A percentile compares a stretch with the other conserved stretches of the same genome.
Conservation (phyloP, 345 rosid species). For the Kandelia obovata region DNA sequence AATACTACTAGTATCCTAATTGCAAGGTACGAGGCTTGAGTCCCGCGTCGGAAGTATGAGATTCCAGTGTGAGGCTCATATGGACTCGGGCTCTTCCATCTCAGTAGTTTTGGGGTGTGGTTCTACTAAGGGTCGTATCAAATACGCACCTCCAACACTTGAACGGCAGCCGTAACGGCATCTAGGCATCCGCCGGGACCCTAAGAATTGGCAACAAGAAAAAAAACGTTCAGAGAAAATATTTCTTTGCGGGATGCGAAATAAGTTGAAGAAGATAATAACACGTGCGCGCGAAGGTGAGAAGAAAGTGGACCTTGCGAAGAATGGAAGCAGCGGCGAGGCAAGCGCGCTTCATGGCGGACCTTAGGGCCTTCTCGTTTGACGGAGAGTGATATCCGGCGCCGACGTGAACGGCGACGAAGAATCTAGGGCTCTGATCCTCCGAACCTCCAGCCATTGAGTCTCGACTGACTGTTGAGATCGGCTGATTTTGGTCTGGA, state of each 20-base stretch:
- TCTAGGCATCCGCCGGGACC: slow-evolving; percentile 63
- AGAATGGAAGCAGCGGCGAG: slow-evolving; percentile 76
- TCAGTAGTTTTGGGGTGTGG: too few species aligned
- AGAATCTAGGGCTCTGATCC: slow-evolving; percentile 55
- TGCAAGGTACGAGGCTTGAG: too few species aligned
- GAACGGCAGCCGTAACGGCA: slow-evolving; percentile 84
- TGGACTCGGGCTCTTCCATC: too few species aligned
- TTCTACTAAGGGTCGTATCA: too few species aligned
- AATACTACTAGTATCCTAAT: too few species aligned
- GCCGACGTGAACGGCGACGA: slow-evolving; percentile 94
- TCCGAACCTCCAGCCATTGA: slow-evolving; percentile 36
- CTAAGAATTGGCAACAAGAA: slow-evolving; percentile 23
- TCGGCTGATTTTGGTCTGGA: too few species aligned
- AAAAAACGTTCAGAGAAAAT: background rate
- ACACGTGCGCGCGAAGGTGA: background rate
- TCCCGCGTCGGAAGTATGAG: too few species aligned
- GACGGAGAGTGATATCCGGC: slow-evolving; percentile 79
- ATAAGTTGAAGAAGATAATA: background rate
- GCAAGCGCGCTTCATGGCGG: slow-evolving; percentile 92
- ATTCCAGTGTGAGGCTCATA: too few species aligned
- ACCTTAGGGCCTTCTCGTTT: slow-evolving; percentile 71
- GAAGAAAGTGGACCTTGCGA: slow-evolving; percentile 46
- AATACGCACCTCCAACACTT: slow-evolving; percentile 72
- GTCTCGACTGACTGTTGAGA: background rate
- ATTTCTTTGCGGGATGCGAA: too few species aligned